These are phyloP conservation scores for Geotrichum europaeum DNA, from an alignment of 1,139 yeast species.

Conservation along the genomic window DNA sequence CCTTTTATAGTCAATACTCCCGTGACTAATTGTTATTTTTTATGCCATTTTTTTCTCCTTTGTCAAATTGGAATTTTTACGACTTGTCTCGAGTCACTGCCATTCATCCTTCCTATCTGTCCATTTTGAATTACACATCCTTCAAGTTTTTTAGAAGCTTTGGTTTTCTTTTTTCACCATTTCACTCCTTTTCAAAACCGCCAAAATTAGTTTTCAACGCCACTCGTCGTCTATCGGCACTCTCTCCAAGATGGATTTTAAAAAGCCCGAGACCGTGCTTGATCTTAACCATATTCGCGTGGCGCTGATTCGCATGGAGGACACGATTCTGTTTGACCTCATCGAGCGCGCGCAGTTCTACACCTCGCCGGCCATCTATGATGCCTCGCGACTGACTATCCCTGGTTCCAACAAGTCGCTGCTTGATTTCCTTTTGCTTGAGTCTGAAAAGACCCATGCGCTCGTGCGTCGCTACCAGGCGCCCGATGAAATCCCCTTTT, in stretches of 20 bases:
- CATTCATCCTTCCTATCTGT: not conserved
- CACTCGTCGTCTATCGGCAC: conserved; percentile 3
- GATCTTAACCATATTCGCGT: conserved; percentile 75
- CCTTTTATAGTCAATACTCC: too few relatives aligned
- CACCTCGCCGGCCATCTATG: conserved; percentile 70
- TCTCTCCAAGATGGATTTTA: conserved; percentile 61
- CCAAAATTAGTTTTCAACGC: not conserved
- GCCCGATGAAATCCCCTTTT: conserved; percentile 93
- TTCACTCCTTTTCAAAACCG: not conserved
- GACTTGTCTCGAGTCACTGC: too few relatives aligned
- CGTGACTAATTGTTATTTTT: too few relatives aligned
- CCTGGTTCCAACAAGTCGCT: conserved; percentile 75
- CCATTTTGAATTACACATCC: not conserved
- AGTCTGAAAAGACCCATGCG: conserved; percentile 69
- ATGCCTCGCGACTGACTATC: conserved; percentile 49
- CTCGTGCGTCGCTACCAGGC: conserved; percentile 87
- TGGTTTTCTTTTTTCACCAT: not conserved
- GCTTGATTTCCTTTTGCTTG: conserved; percentile 76
- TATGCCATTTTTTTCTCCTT: too few relatives aligned
- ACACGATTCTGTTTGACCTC: conserved; percentile 83
- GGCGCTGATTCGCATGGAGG: conserved; percentile 89
- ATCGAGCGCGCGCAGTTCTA: conserved; percentile 90
- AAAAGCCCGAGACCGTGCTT: conserved; percentile 75
- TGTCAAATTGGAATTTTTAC: not conserved
- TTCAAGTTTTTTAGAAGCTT: too few relatives aligned